phyloP scores from a whole-genome alignment of 768 basidiomycete genomes.

The Saitozyma sp. region DNA sequence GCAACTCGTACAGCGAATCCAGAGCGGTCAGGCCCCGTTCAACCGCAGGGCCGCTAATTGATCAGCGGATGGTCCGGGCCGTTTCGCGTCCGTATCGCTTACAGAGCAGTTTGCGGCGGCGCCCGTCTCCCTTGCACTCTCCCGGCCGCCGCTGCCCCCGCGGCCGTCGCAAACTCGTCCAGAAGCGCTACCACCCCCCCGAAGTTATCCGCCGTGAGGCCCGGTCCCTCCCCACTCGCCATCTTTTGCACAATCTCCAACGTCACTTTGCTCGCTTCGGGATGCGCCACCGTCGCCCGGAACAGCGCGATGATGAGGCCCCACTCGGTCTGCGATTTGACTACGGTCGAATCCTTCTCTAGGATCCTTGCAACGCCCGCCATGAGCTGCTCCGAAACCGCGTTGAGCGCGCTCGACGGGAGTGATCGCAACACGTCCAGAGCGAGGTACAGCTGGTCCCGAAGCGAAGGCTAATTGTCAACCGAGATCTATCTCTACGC shows the following conservation, averaged over 20 bases:
- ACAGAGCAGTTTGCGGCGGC: conserved; percentile 31
- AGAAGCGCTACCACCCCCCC: conserved; percentile 73
- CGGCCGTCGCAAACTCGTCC: conserved; percentile 80
- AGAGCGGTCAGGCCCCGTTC: conserved; percentile 80
- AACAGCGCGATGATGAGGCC: conserved; percentile 85
- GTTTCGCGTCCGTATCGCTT: conserved; percentile 3
- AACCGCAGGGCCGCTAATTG: conserved; percentile 64
- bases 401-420: conserved; percentile 70
- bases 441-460: conserved; percentile 92
- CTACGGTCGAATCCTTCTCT: conserved; percentile 70
- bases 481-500: neutral
- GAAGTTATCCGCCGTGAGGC: conserved; percentile 75
- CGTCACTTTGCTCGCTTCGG: conserved; percentile 80
- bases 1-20: conserved; percentile 73
- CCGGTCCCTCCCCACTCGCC: conserved; percentile 54
- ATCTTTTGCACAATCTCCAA: conserved; percentile 74
- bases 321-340: conserved; percentile 95
- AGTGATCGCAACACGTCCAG: conserved; percentile 84
- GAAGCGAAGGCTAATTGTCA: conserved; percentile 52
- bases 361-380: conserved; percentile 77
- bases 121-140: conserved; percentile 60
- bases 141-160: conserved; percentile 61
- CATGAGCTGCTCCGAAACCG: conserved; percentile 85
- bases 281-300: conserved; percentile 77
- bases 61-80: conserved; percentile 7